A percentile compares a stretch with the other conserved stretches of the same genome.
phyloP scores from a whole-genome alignment of 2,329 filamentous ascomycete species.

The Aspergillaceae sp. region DNA sequence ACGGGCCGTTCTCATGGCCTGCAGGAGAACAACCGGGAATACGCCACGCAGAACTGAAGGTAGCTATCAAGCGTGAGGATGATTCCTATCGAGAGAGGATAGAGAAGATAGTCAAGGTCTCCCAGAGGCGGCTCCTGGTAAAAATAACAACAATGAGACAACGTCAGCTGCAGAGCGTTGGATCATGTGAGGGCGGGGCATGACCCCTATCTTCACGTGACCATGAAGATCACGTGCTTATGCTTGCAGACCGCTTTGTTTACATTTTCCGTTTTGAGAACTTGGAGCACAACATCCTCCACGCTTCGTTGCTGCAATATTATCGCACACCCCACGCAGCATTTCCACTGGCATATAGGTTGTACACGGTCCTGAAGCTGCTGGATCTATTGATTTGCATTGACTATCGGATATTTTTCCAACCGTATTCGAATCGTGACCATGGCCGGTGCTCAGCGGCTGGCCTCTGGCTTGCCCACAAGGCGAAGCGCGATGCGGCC shows the following conservation, averaged over 20 bases:
- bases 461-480: constrained; percentile 39
- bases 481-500: constrained; percentile 46
- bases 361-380: neutral
- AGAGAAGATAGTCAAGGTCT: too few species aligned
- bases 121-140: too few species aligned
- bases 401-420: neutral
- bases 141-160: too few species aligned
- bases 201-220: too few species aligned
- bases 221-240: constrained; percentile 4
- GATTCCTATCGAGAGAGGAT: too few species aligned
- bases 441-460: constrained; percentile 50
- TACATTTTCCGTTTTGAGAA: constrained; percentile 21
- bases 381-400: neutral
- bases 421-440: constrained; percentile 3
- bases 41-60: too few species aligned
- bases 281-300: constrained; percentile 9
- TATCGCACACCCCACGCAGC: neutral
- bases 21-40: neutral
- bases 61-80: too few species aligned
- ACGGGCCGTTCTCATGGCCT: constrained; percentile 5
- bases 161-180: constrained; percentile 4
- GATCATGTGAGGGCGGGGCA: constrained; percentile 18
- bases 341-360: neutral
- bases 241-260: constrained; percentile 16
- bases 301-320: neutral